Percentiles rank a stretch among this genome's conserved stretches.
Conservation (phyloP, 306 rosid species). For the Vicia villosa region DNA sequence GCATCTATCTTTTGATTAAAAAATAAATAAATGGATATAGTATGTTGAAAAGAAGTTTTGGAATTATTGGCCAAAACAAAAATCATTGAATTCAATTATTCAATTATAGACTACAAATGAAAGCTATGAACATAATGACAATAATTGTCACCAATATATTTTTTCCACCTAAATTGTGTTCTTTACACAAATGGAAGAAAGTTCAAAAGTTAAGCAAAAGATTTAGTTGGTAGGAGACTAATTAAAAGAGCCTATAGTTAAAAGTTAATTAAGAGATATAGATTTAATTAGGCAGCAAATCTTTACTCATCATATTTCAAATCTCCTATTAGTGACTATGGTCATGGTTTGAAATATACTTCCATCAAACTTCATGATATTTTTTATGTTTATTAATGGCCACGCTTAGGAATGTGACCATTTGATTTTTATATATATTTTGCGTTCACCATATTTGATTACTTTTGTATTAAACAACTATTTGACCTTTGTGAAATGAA, state of each 20-base stretch:
- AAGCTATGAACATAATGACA: conserved; percentile 47
- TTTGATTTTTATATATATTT: conserved; percentile 41
- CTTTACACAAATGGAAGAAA: conserved; percentile 38
- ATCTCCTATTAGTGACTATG: conserved; percentile 39
- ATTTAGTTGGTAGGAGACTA: conserved; percentile 45
- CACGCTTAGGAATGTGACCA: conserved; percentile 40
- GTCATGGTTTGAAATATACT: conserved; percentile 33
- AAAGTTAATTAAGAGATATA: conserved; percentile 55
- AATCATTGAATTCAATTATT: conserved; percentile 50
- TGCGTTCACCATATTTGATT: conserved; percentile 34
- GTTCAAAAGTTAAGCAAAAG: conserved; percentile 38
- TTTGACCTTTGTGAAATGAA: conserved; percentile 41
- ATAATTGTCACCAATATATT: conserved; percentile 46
- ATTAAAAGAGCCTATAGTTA: conserved; percentile 38
- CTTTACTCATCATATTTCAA: conserved; percentile 48
- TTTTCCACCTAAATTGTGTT: background rate
- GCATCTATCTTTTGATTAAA: conserved; percentile 43
- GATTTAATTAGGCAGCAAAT: conserved; percentile 52
- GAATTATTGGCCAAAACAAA: conserved; percentile 47
- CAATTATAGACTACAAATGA: conserved; percentile 37
- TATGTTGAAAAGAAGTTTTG: conserved; percentile 43
- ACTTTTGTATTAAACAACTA: conserved; percentile 29
- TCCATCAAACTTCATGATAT: conserved; percentile 27
- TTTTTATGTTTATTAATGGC: conserved; percentile 35
- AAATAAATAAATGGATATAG: conserved; percentile 36